Conservation (phyloP, 139 green algal genomes). For the Pedinophyceae sp. region DNA sequence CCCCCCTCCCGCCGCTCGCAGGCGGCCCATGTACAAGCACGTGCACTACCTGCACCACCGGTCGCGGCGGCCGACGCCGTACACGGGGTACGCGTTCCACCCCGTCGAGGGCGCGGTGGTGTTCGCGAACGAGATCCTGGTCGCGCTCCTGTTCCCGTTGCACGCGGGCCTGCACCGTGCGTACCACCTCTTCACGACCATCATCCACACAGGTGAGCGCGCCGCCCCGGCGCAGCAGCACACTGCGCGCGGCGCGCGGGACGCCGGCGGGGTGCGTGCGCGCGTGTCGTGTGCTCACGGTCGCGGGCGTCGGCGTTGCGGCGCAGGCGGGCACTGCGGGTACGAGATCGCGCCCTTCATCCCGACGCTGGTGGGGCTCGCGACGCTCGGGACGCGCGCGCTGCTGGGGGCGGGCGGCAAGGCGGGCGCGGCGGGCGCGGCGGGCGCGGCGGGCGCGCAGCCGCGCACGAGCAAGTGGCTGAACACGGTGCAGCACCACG, state of each 20-base stretch:
- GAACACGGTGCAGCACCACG: constrained; percentile 78
- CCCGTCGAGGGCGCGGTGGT: constrained; percentile 57
- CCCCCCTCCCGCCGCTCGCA: no score
- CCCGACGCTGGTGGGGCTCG: constrained; percentile 34
- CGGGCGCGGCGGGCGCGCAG: no score
- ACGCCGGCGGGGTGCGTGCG: no score
- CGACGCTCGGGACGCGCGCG: neutral
- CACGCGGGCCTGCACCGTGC: constrained; percentile 53
- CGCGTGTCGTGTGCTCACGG: no score
- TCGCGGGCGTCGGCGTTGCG: no score
- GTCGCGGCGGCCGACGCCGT: constrained; percentile 54
- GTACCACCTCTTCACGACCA: constrained; percentile 72
- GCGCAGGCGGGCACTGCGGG: constrained; percentile 62
- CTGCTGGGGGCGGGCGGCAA: neutral
- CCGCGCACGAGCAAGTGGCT: no score
- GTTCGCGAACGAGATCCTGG: constrained; percentile 74
- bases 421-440: neutral
- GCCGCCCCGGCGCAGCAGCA: no score
- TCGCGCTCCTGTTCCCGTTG: constrained; percentile 61
- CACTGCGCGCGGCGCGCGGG: no score
- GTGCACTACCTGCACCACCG: constrained; percentile 70
- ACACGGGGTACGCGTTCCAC: constrained; percentile 77
- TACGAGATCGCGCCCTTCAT: constrained; percentile 78
- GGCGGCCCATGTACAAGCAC: constrained; percentile 47
- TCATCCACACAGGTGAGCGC: constrained; percentile 59